These are phyloP conservation scores for Bimuria novae-zelandiae DNA, from an alignment of 2,329 filamentous ascomycete species.

Conservation along the genomic window DNA sequence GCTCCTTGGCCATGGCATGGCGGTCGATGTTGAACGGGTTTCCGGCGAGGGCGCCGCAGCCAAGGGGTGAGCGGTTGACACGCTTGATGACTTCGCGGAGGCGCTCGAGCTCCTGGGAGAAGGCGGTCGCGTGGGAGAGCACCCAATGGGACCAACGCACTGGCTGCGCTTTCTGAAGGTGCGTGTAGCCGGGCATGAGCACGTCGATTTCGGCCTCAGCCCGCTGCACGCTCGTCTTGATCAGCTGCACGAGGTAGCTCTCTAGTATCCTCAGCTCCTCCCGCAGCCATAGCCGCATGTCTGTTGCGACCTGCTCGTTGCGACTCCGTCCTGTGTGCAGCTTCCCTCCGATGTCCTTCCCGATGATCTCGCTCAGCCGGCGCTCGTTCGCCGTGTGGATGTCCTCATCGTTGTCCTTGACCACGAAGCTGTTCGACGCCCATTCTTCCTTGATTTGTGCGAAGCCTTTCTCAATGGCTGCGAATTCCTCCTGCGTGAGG, in stretches of 20 bases:
- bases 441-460: constrained; percentile 59
- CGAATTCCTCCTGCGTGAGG: constrained; percentile 73
- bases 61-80: constrained; percentile 74
- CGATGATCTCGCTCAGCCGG: constrained; percentile 75
- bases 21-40: constrained; percentile 83
- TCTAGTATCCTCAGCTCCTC: constrained; percentile 75
- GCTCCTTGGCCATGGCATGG: constrained; percentile 76
- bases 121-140: constrained; percentile 73
- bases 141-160: constrained; percentile 84
- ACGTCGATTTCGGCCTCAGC: constrained; percentile 76
- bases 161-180: constrained; percentile 81
- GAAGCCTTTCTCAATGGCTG: constrained; percentile 74
- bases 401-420: constrained; percentile 57
- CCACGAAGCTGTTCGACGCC: constrained; percentile 52
- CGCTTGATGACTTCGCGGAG: constrained; percentile 72
- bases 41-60: constrained; percentile 77
- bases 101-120: constrained; percentile 75
- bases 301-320: constrained; percentile 88
- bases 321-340: constrained; percentile 85
- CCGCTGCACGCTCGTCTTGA: constrained; percentile 69
- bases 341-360: constrained; percentile 83
- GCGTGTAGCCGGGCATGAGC: constrained; percentile 88
- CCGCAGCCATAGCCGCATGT: constrained; percentile 88
- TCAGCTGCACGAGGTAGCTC: constrained; percentile 66
- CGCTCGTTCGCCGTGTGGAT: constrained; percentile 62